phyloP scores from a whole-genome alignment of 176 grass and related monocot genomes.

The Eremochloa ophiuroides region DNA sequence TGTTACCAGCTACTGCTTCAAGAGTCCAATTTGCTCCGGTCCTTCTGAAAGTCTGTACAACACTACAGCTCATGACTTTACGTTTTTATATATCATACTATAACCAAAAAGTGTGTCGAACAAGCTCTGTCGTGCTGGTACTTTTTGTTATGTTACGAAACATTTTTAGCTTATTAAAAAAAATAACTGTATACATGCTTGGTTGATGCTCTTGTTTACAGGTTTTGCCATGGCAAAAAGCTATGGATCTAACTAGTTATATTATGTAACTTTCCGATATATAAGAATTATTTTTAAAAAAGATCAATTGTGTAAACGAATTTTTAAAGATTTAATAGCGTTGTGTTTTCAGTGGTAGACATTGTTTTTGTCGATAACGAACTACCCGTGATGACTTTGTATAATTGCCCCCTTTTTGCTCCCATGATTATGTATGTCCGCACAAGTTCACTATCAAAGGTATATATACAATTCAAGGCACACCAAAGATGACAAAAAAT shows the following conservation, averaged over 20 bases:
- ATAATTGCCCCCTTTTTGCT: too few relatives aligned
- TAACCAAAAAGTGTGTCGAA: neutral
- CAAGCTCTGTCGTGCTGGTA: neutral
- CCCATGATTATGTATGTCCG: too few relatives aligned
- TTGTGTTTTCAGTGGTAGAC: too few relatives aligned
- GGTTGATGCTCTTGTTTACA: neutral
- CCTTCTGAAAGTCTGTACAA: conserved; percentile 15
- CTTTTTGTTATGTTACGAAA: neutral
- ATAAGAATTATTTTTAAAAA: neutral
- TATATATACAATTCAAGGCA: neutral
- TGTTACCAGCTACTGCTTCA: conserved; percentile 13
- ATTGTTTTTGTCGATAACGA: too few relatives aligned
- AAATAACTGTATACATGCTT: neutral
- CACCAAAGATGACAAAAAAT: conserved; percentile 12
- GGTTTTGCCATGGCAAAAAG: neutral
- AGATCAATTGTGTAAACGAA: too few relatives aligned
- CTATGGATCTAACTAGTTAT: neutral
- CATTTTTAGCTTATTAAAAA: neutral
- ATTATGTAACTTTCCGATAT: neutral
- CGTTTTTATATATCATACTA: conserved; percentile 10
- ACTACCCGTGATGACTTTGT: too few relatives aligned
- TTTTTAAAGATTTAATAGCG: too few relatives aligned
- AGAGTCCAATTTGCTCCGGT: neutral
- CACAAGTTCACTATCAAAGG: neutral
- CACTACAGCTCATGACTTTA: neutral